Base-by-base conservation (phyloP, 768 basidiomycete genomes). In the Phlebiopsis gigantea region DNA sequence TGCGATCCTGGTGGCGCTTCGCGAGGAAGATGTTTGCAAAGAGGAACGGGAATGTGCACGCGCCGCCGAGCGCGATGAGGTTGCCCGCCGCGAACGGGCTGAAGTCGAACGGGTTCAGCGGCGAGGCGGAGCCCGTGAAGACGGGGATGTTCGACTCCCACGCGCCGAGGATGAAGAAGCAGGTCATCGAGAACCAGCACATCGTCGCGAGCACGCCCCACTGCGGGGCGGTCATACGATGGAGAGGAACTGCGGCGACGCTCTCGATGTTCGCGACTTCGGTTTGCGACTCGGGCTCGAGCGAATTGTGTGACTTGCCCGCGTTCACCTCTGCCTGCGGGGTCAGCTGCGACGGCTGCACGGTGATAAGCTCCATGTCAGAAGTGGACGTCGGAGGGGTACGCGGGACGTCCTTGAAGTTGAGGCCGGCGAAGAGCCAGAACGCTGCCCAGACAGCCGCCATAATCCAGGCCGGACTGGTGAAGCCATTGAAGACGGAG, bases 101-200 rank as follows among this genome's bases (percentile, higher is more conserved):
- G 75, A 80, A 85, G 63, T 75, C 65, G 64, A 85, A 79, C 19
- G 68, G 63, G 14, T 69, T 66, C 6, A 59, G 53, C 21, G 61
- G 57, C 19, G 61, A 60, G 48, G 63, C 66, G 21, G 61, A 64
- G 50, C 25, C 62, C 46, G 79, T 76, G 65, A 79, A 86, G 55
- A 86, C 77, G 34, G 84, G 85, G 50, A 87, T 79, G 67, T 85
- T 85, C 47, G 81, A 73, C 67, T 88, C 85, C 84, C 83, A 87
- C 12, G 79, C 77, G 7, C 82, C 84, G 56, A 88, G 79, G 64
- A 86, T 75, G 70, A 87, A 84, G 73, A 86, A 87, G 68, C 78
- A 84, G 19, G 81, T 75, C 80, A 84, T 84, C 46, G 83, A 77
- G 63, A 80, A 83, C 79, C 83, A 87, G 66, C 83, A 87, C 81